A percentile compares a stretch with the other conserved stretches of the same genome.
These are phyloP conservation scores for Solanum tacnaense DNA, from an alignment of 257 asterid genomes.

Conservation along the genomic window DNA sequence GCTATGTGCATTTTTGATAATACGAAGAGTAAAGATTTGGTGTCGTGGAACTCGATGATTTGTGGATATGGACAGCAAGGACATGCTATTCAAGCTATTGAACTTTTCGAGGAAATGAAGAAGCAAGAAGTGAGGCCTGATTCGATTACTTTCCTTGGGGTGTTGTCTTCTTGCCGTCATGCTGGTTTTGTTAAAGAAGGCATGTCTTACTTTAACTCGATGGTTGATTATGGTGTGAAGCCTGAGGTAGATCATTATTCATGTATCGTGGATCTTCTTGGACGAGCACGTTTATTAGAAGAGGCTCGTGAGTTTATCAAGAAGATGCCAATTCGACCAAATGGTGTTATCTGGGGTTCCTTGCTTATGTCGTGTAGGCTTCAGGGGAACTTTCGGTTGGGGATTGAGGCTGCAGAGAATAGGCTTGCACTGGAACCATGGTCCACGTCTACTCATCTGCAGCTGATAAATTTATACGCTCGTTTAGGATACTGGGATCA, in stretches of 20 bases:
- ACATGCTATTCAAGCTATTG: slow-evolving; percentile 15
- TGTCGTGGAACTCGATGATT: slow-evolving; percentile 34
- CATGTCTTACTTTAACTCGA: slow-evolving; percentile 3
- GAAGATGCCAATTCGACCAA: slow-evolving; percentile 26
- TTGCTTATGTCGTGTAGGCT: slow-evolving; percentile 64
- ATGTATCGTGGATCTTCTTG: slow-evolving; percentile 29
- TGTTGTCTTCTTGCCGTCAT: slow-evolving; percentile 31
- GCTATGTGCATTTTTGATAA: slow-evolving; percentile 11
- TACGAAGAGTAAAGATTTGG: slow-evolving; percentile 17
- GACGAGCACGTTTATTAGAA: slow-evolving; percentile 25
- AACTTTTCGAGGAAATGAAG: slow-evolving; percentile 23
- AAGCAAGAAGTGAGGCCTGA: slow-evolving; percentile 17
- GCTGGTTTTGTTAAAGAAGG: slow-evolving; percentile 25
- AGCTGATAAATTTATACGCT: slow-evolving; percentile 57
- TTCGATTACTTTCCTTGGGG: slow-evolving; percentile 24
- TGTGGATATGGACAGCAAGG: slow-evolving; percentile 30
- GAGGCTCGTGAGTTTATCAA: slow-evolving; percentile 20
- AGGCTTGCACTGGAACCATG: slow-evolving; percentile 56
- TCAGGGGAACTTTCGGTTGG: slow-evolving; percentile 50
- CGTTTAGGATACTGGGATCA: slow-evolving; percentile 53
- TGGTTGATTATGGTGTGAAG: slow-evolving; percentile 4
- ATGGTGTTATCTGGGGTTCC: slow-evolving; percentile 55
- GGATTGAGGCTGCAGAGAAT: slow-evolving; percentile 68
- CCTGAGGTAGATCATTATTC: slow-evolving; percentile 25
- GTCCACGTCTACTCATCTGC: slow-evolving; percentile 51